Conservation (phyloP, 495 filamentous ascomycete species). For the Xylaria longipes region DNA sequence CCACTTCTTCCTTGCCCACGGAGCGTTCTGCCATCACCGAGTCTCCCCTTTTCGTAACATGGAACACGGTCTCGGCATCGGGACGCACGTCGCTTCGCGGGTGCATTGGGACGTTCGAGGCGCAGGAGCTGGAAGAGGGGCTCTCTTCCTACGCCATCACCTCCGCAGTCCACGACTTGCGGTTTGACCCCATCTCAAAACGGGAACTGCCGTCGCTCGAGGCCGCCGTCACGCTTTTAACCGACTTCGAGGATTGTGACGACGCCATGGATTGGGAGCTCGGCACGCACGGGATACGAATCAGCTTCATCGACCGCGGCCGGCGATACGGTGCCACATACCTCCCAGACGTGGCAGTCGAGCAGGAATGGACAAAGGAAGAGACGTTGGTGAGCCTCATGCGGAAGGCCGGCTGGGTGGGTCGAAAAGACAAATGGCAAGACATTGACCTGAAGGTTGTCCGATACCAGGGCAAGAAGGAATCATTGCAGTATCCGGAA, state of each 20-base stretch:
- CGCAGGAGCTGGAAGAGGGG: constrained; percentile 73
- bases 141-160: constrained; percentile 84
- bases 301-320: constrained; percentile 73
- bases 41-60: constrained; percentile 89
- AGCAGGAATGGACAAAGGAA: constrained; percentile 96
- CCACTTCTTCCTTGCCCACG: constrained; percentile 32
- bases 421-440: constrained; percentile 71
- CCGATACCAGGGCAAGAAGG: constrained; percentile 81
- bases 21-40: constrained; percentile 39
- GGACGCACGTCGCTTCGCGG: constrained; percentile 75
- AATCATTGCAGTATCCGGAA: constrained; percentile 69
- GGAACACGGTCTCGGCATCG: constrained; percentile 76
- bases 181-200: constrained; percentile 76
- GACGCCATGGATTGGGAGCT: constrained; percentile 85
- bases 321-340: constrained; percentile 82
- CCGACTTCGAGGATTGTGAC: constrained; percentile 74
- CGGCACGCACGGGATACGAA: constrained; percentile 82
- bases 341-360: constrained; percentile 85
- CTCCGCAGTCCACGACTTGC: constrained; percentile 86
- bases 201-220: constrained; percentile 72
- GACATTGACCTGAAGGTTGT: constrained; percentile 77
- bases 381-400: constrained; percentile 89
- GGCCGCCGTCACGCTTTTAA: constrained; percentile 75
- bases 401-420: constrained; percentile 90
- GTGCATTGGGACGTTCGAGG: constrained; percentile 95